Conservation (phyloP, 306 rosid genomes). For the Canavalia ensiformis region DNA sequence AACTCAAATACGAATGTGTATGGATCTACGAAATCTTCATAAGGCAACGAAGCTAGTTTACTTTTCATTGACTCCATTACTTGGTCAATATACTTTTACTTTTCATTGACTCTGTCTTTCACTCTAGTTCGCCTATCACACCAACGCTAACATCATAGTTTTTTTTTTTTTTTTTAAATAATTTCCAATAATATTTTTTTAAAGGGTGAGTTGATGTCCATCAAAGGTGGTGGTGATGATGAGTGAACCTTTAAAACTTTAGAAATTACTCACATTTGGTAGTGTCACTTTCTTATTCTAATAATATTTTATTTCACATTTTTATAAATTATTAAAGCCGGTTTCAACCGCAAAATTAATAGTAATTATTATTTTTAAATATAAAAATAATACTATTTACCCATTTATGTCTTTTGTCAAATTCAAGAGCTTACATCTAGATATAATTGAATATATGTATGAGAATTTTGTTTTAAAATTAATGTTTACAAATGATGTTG, state of each 20-base stretch:
- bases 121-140: not conserved
- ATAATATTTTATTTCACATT: not conserved
- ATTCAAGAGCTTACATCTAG: too few relatives aligned
- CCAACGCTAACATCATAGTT: not conserved
- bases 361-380: too few relatives aligned
- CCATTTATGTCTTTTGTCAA: too few relatives aligned
- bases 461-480: too few relatives aligned
- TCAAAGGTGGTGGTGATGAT: conserved; percentile 1
- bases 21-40: too few relatives aligned
- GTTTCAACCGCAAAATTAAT: not conserved
- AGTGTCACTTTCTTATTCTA: conserved; percentile 14
- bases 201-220: not conserved
- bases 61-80: not conserved
- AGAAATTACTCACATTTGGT: not conserved
- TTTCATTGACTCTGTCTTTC: not conserved
- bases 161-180: not conserved
- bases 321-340: not conserved
- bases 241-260: not conserved
- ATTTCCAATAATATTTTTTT: conserved; percentile 1
- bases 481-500: not conserved
- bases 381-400: too few relatives aligned
- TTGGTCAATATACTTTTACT: not conserved
- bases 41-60: not conserved
- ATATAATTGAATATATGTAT: too few relatives aligned
- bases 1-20: too few relatives aligned